Evolutionary conservation across 768 basidiomycete species (phyloP).

Genomic region (Calocybe cyanea): DNA sequence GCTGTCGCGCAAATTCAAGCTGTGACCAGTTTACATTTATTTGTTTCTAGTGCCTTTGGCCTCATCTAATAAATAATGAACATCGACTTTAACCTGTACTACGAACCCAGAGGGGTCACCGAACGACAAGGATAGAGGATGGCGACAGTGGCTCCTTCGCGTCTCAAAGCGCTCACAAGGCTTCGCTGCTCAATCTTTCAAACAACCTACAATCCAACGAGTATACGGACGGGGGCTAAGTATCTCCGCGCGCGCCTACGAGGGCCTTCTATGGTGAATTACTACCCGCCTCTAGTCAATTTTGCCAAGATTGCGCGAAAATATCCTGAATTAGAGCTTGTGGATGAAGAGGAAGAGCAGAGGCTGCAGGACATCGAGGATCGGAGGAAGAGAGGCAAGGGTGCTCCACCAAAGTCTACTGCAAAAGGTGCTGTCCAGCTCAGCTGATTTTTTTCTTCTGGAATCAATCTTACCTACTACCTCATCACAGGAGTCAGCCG

Average conservation of each 20-base stretch:
- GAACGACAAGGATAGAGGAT: slow-evolving; percentile 13
- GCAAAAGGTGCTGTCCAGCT: slow-evolving; percentile 45
- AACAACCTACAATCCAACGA: slow-evolving; percentile 83
- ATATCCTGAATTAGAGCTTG: slow-evolving; percentile 56
- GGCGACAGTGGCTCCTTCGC: slow-evolving; percentile 40
- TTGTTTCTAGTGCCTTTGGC: neutral
- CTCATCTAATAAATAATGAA: too few species aligned
- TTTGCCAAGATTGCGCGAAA: slow-evolving; percentile 47
- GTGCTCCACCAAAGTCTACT: slow-evolving; percentile 78
- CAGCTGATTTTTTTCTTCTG: neutral
- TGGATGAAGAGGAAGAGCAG: slow-evolving; percentile 65
- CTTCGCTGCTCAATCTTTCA: slow-evolving; percentile 77
- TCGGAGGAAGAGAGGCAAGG: slow-evolving; percentile 74
- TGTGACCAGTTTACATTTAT: slow-evolving; percentile 11
- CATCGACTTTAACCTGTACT: too few species aligned
- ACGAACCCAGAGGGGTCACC: too few species aligned
- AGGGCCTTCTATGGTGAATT: slow-evolving; percentile 82
- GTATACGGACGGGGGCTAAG: slow-evolving; percentile 84
- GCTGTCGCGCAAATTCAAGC: neutral
- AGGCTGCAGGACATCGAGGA: slow-evolving; percentile 65
- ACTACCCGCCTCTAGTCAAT: slow-evolving; percentile 69
- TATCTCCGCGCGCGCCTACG: slow-evolving; percentile 79
- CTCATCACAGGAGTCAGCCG: slow-evolving; percentile 45
- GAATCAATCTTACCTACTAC: slow-evolving; percentile 3
- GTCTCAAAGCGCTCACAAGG: slow-evolving; percentile 57